These are phyloP conservation scores for Crinitomyces ghanaensis DNA, from an alignment of 805 yeast genomes.

Conservation along the genomic window DNA sequence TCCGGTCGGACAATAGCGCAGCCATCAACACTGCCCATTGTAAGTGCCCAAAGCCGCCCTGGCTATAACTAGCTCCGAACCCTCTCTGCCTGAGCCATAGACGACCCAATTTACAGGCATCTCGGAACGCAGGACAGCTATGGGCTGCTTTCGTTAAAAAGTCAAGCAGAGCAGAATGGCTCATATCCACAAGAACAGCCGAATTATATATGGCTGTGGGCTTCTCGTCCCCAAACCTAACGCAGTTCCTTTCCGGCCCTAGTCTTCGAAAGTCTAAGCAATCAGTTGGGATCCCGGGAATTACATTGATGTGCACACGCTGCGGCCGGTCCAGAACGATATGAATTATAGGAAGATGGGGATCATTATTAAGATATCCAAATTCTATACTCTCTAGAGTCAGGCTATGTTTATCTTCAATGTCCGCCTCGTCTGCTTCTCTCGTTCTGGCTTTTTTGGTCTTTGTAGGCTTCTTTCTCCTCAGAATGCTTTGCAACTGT, in stretches of 20 bases:
- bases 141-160: constrained; percentile 66
- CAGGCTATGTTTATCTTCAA: too few species aligned
- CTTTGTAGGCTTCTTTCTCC: too few species aligned
- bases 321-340: constrained; percentile 29
- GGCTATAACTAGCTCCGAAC: constrained; percentile 46
- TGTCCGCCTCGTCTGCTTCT: too few species aligned
- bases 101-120: constrained; percentile 78
- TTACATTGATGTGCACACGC: constrained; percentile 60
- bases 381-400: constrained; percentile 46
- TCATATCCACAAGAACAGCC: constrained; percentile 56
- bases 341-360: constrained; percentile 60
- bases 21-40: constrained; percentile 79
- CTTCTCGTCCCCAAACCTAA: constrained; percentile 47
- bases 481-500: too few species aligned
- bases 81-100: constrained; percentile 89
- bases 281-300: constrained; percentile 62
- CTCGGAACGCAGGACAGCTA: constrained; percentile 68
- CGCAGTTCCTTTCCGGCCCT: constrained; percentile 69
- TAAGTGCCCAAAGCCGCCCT: constrained; percentile 85
- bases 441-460: too few species aligned
- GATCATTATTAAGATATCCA: constrained; percentile 63
- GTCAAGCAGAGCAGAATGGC: constrained; percentile 60
- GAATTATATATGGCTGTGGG: constrained; percentile 87
- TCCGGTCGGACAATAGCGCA: constrained; percentile 57
- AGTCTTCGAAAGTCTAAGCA: constrained; percentile 66